Percentiles rank a stretch among this genome's conserved stretches.
These are phyloP conservation scores for Tillandsia leiboldiana DNA, from an alignment of 176 grass and related monocot species.

Conservation along the genomic window DNA sequence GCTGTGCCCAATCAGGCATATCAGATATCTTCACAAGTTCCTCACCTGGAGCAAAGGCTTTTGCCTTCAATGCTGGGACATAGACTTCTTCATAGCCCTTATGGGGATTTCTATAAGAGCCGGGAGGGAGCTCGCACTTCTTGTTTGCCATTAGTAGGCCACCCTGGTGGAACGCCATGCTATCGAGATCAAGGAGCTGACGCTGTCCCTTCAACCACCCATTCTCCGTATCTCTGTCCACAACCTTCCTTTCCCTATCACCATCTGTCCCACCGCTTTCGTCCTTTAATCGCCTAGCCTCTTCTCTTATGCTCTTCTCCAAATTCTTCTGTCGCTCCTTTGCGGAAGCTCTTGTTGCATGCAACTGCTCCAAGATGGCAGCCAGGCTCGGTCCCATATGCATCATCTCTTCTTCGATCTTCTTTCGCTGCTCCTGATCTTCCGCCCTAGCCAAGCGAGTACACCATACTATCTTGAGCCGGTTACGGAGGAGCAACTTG, in stretches of 20 bases:
- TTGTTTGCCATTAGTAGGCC: constrained; percentile 87
- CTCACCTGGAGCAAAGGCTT: constrained; percentile 46
- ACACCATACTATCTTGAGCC: constrained; percentile 99
- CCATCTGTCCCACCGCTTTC: constrained; percentile 33
- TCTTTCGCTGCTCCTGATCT: constrained; percentile 70
- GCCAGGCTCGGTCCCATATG: constrained; percentile 32
- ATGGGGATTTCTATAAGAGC: constrained; percentile 64
- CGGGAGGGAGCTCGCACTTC: constrained; percentile 67
- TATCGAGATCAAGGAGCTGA: constrained; percentile 83
- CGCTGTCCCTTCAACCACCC: constrained; percentile 83
- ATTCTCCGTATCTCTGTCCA: constrained; percentile 60
- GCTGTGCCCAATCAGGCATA: constrained; percentile 53
- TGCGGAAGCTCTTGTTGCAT: constrained; percentile 91
- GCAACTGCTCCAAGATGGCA: constrained; percentile 77
- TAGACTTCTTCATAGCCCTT: constrained; percentile 88
- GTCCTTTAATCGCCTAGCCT: constrained; percentile 77
- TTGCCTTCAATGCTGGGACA: constrained; percentile 67
- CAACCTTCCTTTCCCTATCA: constrained; percentile 35
- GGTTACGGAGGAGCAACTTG: constrained; percentile 60
- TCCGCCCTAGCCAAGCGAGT: constrained; percentile 80
- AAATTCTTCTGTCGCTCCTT: constrained; percentile 87
- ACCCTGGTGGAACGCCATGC: constrained; percentile 75
- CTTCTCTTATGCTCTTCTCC: constrained; percentile 89
- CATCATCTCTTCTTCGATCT: constrained; percentile 85
- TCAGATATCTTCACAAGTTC: constrained; percentile 87